Percentiles rank a stretch among this genome's conserved stretches.
These are phyloP conservation scores for Nicotiana attenuata DNA, from an alignment of 257 asterid species.

Conservation along the genomic window DNA sequence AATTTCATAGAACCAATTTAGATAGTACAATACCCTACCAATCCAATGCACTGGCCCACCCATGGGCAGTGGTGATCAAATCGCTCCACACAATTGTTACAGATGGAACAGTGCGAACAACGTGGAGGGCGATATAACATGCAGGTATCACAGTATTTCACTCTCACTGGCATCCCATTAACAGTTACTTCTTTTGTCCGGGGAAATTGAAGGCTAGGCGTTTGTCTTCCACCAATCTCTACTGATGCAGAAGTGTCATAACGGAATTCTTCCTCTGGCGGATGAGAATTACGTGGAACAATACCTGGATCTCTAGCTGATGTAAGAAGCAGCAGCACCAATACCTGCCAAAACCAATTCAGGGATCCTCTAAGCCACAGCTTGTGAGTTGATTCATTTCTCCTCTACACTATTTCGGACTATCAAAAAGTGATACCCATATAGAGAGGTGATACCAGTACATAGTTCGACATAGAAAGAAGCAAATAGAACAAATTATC, in stretches of 20 bases:
- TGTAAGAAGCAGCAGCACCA: slow-evolving; percentile 70
- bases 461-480: not conserved
- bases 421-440: not conserved
- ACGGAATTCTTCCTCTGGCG: slow-evolving; percentile 94
- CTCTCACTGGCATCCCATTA: slow-evolving; percentile 84
- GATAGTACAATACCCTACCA: slow-evolving; percentile 46
- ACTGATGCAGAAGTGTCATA: slow-evolving; percentile 62
- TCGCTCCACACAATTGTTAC: slow-evolving; percentile 94
- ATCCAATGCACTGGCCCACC: slow-evolving; percentile 98
- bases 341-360: slow-evolving; percentile 46
- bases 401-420: not conserved
- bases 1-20: not conserved
- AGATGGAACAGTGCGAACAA: slow-evolving; percentile 97
- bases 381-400: not conserved
- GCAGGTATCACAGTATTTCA: slow-evolving; percentile 96
- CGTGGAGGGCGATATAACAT: slow-evolving; percentile 99
- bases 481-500: not conserved
- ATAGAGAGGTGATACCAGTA: not conserved
- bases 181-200: slow-evolving; percentile 95
- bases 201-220: slow-evolving; percentile 93
- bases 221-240: slow-evolving; percentile 91
- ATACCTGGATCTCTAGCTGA: slow-evolving; percentile 98
- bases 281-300: slow-evolving; percentile 91
- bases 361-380: slow-evolving; percentile 9
- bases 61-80: slow-evolving; percentile 99